Evolutionary conservation across 2,329 filamentous ascomycete genomes (phyloP), one percentile per base, ranked within the genome.

Genomic region (Clonostachys rhizophaga): DNA sequence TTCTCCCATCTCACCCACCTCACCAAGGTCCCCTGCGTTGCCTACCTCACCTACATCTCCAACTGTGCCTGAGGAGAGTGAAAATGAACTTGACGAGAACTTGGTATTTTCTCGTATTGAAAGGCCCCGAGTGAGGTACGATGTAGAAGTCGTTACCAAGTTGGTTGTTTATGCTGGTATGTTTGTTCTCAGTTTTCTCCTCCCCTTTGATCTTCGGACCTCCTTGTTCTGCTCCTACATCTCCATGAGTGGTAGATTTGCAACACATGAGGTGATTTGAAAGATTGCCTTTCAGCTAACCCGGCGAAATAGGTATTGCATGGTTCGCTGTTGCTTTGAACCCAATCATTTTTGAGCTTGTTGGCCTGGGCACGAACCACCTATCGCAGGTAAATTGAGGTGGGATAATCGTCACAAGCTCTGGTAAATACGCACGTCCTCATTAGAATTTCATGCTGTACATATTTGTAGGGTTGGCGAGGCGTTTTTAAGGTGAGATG

Each of bases 101-200:
- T 87, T 95, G 62, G 85, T 97, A 64, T 96, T 97, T 65, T 86
- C 84, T 41, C 83, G 79, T 61, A 75, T 97, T 47, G 85, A 91
- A 52, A 89, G 87, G 68, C 91, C 94, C 43, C 83, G 94, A 55
- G 91, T 96, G 50, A 78, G 91, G 56, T 99, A 97, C 61, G 94
- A 99, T 67, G 92, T 97, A n/a, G 94, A 99, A 67, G 92, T 99
- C 37, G 87, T 99, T 36, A 97, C 94, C 6, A 97, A 96, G 69
- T 68, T 99, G 50, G 87, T 99, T 57, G 90, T 99, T 20, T 99
- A 99, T 70, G 80, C 87, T 49, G 94, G 92, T 90, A 70, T 66
- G 83, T 58, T 41, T 40, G 45, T 33, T 48, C 18, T 49, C 43
- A 35, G 39, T 43, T 47, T 46, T 45, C 36, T n/a, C 36, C 17